Evolutionary conservation across 371 early-diverging fungal species (phyloP).

Genomic region (Entomophthora muscae): DNA sequence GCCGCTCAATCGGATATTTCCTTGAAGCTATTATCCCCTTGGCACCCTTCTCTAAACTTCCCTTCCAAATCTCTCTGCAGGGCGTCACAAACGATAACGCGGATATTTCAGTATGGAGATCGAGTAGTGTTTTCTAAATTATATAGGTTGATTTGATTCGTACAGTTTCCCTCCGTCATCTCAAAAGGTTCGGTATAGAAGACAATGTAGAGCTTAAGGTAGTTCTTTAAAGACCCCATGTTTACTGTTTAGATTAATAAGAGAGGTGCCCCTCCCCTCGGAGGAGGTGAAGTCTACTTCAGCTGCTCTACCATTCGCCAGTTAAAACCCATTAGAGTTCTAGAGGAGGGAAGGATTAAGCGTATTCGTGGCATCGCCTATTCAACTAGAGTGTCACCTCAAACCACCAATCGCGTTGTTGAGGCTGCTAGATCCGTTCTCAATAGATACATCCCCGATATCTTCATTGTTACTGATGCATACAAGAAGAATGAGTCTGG

Average conservation of each 20-base stretch:
- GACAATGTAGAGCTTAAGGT: conserved; percentile 67
- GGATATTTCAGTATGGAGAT: conserved; percentile 44
- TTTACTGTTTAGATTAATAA: conserved; percentile 40
- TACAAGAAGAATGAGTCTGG: conserved; percentile 91
- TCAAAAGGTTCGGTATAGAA: conserved; percentile 70
- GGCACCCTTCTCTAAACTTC: conserved; percentile 81
- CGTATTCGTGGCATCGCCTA: conserved; percentile 92
- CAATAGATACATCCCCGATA: conserved; percentile 82
- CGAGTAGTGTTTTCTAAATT: not conserved
- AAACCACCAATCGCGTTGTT: conserved; percentile 82
- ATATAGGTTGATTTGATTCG: conserved; percentile 80
- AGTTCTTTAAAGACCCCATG: conserved; percentile 2
- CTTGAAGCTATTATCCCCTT: conserved; percentile 78
- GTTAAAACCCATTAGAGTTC: conserved; percentile 62
- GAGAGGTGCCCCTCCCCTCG: conserved; percentile 88
- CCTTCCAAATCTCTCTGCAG: conserved; percentile 53
- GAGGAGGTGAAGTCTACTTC: conserved; percentile 86
- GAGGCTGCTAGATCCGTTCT: conserved; percentile 71
- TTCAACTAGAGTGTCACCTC: conserved; percentile 84
- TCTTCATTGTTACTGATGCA: conserved; percentile 92
- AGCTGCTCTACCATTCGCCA: conserved; percentile 60
- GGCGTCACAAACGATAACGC: conserved; percentile 89
- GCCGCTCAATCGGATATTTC: conserved; percentile 77
- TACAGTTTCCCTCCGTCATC: conserved; percentile 69
- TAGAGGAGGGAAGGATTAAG: conserved; percentile 71